Evolutionary conservation across 2,329 filamentous ascomycete species (phyloP), one percentile per base, ranked within the genome.

Genomic region (Pseudogymnoascus sp.): DNA sequence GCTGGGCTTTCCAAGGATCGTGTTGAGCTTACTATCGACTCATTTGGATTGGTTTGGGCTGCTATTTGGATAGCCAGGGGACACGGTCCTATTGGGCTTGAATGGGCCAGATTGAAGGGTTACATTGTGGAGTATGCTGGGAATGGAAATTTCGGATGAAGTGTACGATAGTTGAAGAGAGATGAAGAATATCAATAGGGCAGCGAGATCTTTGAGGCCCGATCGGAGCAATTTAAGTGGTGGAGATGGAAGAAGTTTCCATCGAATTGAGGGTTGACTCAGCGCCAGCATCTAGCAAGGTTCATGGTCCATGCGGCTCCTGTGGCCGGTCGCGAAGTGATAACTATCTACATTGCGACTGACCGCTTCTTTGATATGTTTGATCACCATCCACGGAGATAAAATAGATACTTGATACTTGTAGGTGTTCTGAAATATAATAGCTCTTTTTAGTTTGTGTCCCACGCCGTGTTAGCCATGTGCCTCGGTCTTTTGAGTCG

Each of bases 1-100:
- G 24, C 24, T 7, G 21, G 47, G n/a, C 14, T 31, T 4, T 7
- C 8, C 7, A 53, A 16, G n/a, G 14, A 11, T 31, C 10, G 1
- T 53, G 31, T 33, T 31, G 10, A 53, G 7, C 5, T 19, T 53
- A 53, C 26, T 31, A 31, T 53, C 47, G 26, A 53, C 47, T 53
- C 47, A 53, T 53, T 53, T 8, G 47, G 47, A 31, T 53, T 53
- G 47, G 47, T n/a, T 53, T 53, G 47, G 47, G 47, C 47, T 53
- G 47, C 14, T 16, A 53, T 53, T 29, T 29, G 47, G 2, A 31
- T 13, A 16, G 4, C n/a, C 47, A 53, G 47, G n/a, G 47, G 47
- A 31, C 47, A 53, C 26, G 26, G 47, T 31, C 14, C n/a, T 31
- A 14, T 53, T 31, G 47, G 47, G 26, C 26, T 31, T 7, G 26